Conservation (phyloP, 495 filamentous ascomycete species). For the Parathielavia hyrcaniae region DNA sequence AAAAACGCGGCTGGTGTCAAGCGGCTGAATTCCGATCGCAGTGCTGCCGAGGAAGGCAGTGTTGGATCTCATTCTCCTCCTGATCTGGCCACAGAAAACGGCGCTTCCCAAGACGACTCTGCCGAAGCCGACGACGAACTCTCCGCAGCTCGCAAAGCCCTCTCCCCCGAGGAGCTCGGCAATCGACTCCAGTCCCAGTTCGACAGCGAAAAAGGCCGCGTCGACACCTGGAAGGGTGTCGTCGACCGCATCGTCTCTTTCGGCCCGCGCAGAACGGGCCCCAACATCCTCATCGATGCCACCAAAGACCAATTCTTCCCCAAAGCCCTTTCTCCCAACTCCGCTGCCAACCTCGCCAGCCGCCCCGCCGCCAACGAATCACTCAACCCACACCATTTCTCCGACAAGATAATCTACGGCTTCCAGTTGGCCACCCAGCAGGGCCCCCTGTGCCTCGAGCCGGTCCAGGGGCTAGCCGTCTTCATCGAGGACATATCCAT, state of each 20-base stretch:
- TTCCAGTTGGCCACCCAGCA: slow-evolving; percentile 90
- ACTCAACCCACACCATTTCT: slow-evolving; percentile 65
- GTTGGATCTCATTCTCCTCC: not conserved
- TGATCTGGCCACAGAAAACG: slow-evolving; percentile 37
- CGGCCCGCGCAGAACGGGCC: slow-evolving; percentile 75
- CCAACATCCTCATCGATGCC: slow-evolving; percentile 83
- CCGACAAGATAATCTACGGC: slow-evolving; percentile 83
- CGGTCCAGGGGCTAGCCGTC: slow-evolving; percentile 86
- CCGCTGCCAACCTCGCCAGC: slow-evolving; percentile 35
- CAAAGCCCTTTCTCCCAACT: slow-evolving; percentile 52
- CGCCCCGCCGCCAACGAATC: slow-evolving; percentile 41
- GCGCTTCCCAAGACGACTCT: slow-evolving; percentile 23
- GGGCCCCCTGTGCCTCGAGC: slow-evolving; percentile 88
- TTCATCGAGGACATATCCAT: slow-evolving; percentile 77
- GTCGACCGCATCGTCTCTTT: slow-evolving; percentile 83
- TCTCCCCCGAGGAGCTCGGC: slow-evolving; percentile 71
- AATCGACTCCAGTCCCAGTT: slow-evolving; percentile 62
- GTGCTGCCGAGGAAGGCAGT: slow-evolving; percentile 39
- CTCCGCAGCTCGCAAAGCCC: slow-evolving; percentile 44
- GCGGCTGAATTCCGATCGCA: slow-evolving; percentile 64
- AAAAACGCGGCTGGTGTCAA: slow-evolving; percentile 76
- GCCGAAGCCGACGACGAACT: slow-evolving; percentile 45
- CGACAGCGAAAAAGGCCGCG: slow-evolving; percentile 53
- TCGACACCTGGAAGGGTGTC: slow-evolving; percentile 66
- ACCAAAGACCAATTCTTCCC: slow-evolving; percentile 67